Evolutionary conservation across 2,329 filamentous ascomycete species (phyloP).

Genomic region (Stagonosporopsis vannaccii): DNA sequence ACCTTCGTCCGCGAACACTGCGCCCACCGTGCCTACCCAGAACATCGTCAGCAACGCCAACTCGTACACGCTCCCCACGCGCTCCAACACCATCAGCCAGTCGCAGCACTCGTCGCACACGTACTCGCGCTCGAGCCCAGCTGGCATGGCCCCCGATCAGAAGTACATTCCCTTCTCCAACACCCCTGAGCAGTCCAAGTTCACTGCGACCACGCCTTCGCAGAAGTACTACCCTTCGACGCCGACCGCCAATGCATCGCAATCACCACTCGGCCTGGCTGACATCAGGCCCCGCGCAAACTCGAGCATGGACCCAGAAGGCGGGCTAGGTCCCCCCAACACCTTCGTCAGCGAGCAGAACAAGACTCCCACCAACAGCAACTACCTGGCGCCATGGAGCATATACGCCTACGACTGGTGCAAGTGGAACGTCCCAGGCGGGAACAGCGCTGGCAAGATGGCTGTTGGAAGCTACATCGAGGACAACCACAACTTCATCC

Average conservation of each 20-base stretch:
- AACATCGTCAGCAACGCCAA: conserved; percentile 61
- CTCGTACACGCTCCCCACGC: conserved; percentile 70
- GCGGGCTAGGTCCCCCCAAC: conserved; percentile 63
- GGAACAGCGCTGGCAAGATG: conserved; percentile 82
- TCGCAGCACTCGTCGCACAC: conserved; percentile 57
- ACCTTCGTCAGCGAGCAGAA: conserved; percentile 70
- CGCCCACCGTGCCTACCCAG: conserved; percentile 65
- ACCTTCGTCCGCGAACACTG: conserved; percentile 63
- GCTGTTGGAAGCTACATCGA: conserved; percentile 96
- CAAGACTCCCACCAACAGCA: conserved; percentile 77
- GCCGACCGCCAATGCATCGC: conserved; percentile 69
- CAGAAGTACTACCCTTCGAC: conserved; percentile 66
- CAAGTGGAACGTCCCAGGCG: conserved; percentile 84
- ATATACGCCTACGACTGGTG: conserved; percentile 99
- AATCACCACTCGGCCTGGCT: conserved; percentile 87
- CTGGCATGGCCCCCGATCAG: conserved; percentile 64
- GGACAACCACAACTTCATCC: conserved; percentile 98
- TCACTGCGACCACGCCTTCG: conserved; percentile 51
- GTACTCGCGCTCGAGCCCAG: conserved; percentile 87
- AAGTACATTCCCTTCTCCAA: conserved; percentile 69
- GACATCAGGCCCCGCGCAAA: conserved; percentile 91
- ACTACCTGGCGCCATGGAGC: conserved; percentile 92
- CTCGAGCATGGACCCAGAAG: conserved; percentile 77
- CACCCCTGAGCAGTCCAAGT: conserved; percentile 66
- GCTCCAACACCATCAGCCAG: conserved; percentile 69